Conservation (phyloP, 1,139 yeast species). For the Geotrichum aggregatum region DNA sequence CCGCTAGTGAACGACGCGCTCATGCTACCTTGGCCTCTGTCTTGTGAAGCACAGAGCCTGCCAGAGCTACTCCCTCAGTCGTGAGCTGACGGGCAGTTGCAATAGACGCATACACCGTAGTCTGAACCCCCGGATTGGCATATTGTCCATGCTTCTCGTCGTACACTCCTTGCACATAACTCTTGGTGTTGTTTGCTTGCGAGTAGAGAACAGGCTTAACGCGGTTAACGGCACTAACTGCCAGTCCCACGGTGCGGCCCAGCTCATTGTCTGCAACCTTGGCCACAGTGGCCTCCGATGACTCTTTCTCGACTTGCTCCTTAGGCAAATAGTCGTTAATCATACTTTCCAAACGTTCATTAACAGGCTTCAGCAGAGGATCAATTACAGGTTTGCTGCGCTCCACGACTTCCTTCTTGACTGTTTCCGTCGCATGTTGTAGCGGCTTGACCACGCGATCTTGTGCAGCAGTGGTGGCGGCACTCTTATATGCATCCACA, state of each 20-base stretch:
- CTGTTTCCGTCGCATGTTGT: constrained; percentile 33
- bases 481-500: constrained; percentile 31
- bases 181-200: constrained; percentile 31
- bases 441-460: constrained; percentile 36
- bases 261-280: constrained; percentile 38
- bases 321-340: constrained; percentile 48
- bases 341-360: constrained; percentile 48
- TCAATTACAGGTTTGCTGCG: constrained; percentile 63
- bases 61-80: constrained; percentile 23
- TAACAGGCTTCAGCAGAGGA: constrained; percentile 59
- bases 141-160: constrained; percentile 30
- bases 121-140: constrained; percentile 23
- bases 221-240: constrained; percentile 34
- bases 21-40: background rate
- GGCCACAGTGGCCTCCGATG: constrained; percentile 34
- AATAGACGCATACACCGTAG: constrained; percentile 25
- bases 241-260: constrained; percentile 35
- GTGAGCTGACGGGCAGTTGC: constrained; percentile 26
- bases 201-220: constrained; percentile 36
- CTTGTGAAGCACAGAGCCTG: constrained; percentile 20
- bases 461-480: constrained; percentile 36
- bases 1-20: background rate
- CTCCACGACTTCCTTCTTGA: constrained; percentile 34
- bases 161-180: constrained; percentile 33
- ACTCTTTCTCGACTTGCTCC: constrained; percentile 29